Conservation (phyloP, 768 basidiomycete genomes). For the Clitopilus hobsonii region DNA sequence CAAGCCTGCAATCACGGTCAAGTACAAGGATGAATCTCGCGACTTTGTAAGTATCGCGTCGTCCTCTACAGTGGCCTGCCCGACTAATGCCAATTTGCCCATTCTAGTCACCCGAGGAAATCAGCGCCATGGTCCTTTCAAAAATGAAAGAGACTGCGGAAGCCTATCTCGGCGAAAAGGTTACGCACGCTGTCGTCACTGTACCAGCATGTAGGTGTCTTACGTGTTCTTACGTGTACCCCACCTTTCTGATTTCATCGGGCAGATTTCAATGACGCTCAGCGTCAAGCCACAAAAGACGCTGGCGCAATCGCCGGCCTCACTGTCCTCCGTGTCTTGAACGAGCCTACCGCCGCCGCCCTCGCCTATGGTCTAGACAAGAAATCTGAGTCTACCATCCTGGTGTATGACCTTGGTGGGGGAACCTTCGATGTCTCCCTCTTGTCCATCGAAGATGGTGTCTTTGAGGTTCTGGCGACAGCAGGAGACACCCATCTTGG, state of each 20-base stretch:
- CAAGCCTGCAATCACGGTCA: slow-evolving; percentile 49
- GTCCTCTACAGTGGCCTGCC: too few relatives aligned
- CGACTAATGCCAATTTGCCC: too few relatives aligned
- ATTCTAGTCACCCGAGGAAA: slow-evolving; percentile 55
- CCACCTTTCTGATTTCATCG: slow-evolving; percentile 19
- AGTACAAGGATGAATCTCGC: slow-evolving; percentile 52
- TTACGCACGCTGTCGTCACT: slow-evolving; percentile 55
- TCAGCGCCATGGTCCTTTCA: slow-evolving; percentile 59
- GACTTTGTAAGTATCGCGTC: slow-evolving; percentile 46
- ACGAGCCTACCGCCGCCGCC: slow-evolving; percentile 68
- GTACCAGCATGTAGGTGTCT: slow-evolving; percentile 49
- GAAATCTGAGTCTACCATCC: slow-evolving; percentile 54
- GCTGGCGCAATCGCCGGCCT: slow-evolving; percentile 64
- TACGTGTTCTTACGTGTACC: neutral
- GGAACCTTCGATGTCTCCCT: slow-evolving; percentile 74
- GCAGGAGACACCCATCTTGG: slow-evolving; percentile 72
- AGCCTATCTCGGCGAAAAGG: slow-evolving; percentile 59
- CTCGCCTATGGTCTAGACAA: slow-evolving; percentile 69
- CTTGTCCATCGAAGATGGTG: slow-evolving; percentile 62
- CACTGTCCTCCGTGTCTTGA: slow-evolving; percentile 60
- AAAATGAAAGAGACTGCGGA: slow-evolving; percentile 74
- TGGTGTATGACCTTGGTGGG: slow-evolving; percentile 72
- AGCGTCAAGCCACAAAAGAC: slow-evolving; percentile 67
- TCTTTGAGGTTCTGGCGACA: slow-evolving; percentile 69
- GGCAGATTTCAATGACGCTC: slow-evolving; percentile 50